Evolutionary conservation across 192 early-diverging fungal species (phyloP).

Genomic region (Rhizophagus clarus): DNA sequence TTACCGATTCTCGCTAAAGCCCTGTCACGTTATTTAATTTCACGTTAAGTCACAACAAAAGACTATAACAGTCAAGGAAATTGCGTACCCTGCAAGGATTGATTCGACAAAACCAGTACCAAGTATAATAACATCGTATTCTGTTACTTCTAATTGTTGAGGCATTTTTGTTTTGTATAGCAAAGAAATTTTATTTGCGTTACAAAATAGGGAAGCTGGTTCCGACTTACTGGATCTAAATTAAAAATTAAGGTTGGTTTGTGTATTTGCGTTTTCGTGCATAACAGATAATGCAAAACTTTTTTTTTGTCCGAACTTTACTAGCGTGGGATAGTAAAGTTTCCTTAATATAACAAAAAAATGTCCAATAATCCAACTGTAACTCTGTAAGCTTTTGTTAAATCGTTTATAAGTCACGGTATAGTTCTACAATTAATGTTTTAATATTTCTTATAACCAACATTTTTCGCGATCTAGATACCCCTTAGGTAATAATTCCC

Average conservation of each 20-base stretch:
- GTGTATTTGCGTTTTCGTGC: neutral
- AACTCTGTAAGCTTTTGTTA: conserved; percentile 23
- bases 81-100: conserved; percentile 72
- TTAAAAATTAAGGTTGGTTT: neutral
- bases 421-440: neutral
- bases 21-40: conserved; percentile 34
- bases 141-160: conserved; percentile 41
- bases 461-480: conserved; percentile 5
- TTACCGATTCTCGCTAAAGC: conserved; percentile 67
- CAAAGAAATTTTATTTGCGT: neutral
- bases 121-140: conserved; percentile 81
- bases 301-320: no score
- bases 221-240: neutral
- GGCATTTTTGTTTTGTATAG: neutral
- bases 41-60: neutral
- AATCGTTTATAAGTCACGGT: neutral
- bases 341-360: neutral
- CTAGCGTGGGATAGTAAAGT: neutral
- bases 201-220: neutral
- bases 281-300: no score
- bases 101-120: conserved; percentile 85
- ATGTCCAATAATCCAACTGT: conserved; percentile 31
- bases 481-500: conserved; percentile 11
- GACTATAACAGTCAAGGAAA: neutral
- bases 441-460: neutral